phyloP scores from a whole-genome alignment of 179 eudicot genomes.

The Vitellaria paradoxa region DNA sequence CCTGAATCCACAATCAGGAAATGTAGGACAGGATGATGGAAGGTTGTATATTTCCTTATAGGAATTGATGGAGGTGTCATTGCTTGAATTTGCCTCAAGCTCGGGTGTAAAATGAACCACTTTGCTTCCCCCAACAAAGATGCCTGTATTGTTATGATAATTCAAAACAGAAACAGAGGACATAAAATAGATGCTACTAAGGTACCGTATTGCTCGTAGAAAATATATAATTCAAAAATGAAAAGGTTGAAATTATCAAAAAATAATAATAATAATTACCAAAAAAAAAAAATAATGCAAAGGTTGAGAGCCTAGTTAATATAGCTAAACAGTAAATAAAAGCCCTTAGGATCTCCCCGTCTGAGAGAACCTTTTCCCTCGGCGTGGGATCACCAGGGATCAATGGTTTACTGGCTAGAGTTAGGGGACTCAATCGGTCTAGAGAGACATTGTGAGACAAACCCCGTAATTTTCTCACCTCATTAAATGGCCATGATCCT shows the following conservation, averaged over 20 bases:
- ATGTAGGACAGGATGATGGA: constrained; percentile 60
- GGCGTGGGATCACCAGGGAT: too few species aligned
- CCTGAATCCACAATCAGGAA: constrained; percentile 95
- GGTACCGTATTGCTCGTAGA: not conserved
- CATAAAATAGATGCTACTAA: not conserved
- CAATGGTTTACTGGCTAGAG: too few species aligned
- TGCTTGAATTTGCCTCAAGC: constrained; percentile 26
- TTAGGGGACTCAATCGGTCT: too few species aligned
- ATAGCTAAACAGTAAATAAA: too few species aligned
- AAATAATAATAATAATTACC: too few species aligned
- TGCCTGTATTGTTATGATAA: constrained; percentile 48
- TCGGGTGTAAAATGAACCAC: constrained; percentile 85
- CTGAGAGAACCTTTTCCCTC: too few species aligned
- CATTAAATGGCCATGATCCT: too few species aligned
- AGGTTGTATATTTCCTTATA: constrained; percentile 26
- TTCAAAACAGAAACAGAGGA: not conserved
- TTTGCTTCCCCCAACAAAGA: constrained; percentile 91
- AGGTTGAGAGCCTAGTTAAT: not conserved
- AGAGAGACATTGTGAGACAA: too few species aligned
- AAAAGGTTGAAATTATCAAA: too few species aligned
- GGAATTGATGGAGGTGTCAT: constrained; percentile 34
- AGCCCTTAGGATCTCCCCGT: too few species aligned
- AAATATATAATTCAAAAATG: not conserved
- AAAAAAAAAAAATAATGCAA: too few species aligned
- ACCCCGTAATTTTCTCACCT: too few species aligned